Conservation (phyloP, 495 filamentous ascomycete species). For the Hypomontagnella submonticulosa region DNA sequence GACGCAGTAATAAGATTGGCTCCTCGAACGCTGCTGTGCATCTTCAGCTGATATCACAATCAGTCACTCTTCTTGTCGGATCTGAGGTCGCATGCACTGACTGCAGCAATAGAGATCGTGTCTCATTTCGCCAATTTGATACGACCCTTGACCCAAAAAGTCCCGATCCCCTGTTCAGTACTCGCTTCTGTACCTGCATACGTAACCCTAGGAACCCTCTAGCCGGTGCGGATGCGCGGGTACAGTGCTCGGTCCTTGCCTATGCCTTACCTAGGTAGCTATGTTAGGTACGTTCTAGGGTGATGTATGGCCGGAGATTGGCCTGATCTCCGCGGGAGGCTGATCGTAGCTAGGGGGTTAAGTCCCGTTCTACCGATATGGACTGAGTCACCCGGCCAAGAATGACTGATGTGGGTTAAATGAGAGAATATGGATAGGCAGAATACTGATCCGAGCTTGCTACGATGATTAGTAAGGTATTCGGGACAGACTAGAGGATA, state of each 20-base stretch:
- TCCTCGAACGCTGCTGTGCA: conserved; percentile 8
- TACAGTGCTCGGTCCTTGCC: conserved; percentile 1
- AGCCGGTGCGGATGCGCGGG: conserved; percentile 28
- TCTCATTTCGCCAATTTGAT: conserved; percentile 34
- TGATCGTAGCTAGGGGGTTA: conserved; percentile 6
- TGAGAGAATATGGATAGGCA: conserved; percentile 27
- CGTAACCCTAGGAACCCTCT: not conserved
- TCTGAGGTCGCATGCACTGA: conserved; percentile 29
- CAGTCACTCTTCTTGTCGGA: conserved; percentile 23
- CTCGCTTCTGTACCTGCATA: conserved; percentile 34
- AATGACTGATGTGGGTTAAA: conserved; percentile 34
- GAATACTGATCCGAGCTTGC: conserved; percentile 3
- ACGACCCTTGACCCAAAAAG: conserved; percentile 24
- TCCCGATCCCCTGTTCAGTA: conserved; percentile 4
- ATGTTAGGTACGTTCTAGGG: too few species aligned
- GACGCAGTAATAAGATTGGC: conserved; percentile 31
- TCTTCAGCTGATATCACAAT: conserved; percentile 37
- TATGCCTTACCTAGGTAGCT: conserved; percentile 1
- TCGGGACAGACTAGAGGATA: not conserved
- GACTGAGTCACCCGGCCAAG: conserved; percentile 32
- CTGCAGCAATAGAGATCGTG: conserved; percentile 31
- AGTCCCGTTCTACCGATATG: not conserved
- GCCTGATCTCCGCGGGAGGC: conserved; percentile 20
- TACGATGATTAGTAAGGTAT: conserved; percentile 25
- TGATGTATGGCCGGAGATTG: conserved; percentile 18